Conservation (phyloP, 148 eudicot genomes). For the Amaranthus hypochondriacus region DNA sequence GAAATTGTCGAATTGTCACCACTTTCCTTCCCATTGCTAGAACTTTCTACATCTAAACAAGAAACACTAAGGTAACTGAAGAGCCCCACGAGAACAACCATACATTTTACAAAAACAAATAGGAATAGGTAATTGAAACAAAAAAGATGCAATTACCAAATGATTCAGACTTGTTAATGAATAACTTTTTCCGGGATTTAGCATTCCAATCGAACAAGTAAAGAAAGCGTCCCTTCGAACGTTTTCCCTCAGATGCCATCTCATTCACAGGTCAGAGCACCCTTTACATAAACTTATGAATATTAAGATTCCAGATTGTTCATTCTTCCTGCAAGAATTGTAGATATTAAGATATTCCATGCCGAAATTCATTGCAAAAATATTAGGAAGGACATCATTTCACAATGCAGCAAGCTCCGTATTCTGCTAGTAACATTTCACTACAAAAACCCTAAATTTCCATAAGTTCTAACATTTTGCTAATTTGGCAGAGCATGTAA, state of each 20-base stretch:
- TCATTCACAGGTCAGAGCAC: conserved; percentile 19
- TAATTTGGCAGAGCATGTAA: conserved; percentile 4
- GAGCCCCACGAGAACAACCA: background rate
- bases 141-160: conserved; percentile 33
- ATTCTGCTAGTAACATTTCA: background rate
- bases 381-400: conserved; percentile 1
- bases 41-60: conserved; percentile 39
- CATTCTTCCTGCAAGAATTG: conserved; percentile 25
- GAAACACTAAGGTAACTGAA: conserved; percentile 4
- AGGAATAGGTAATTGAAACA: background rate
- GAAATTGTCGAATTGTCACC: conserved; percentile 33
- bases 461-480: background rate
- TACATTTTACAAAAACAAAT: background rate
- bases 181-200: conserved; percentile 83
- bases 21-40: conserved; percentile 53
- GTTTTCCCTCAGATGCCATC: conserved; percentile 75
- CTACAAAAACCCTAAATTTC: background rate
- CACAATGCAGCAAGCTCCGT: background rate
- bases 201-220: conserved; percentile 93
- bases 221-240: conserved; percentile 71
- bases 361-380: background rate
- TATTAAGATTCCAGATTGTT: background rate
- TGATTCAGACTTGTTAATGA: conserved; percentile 61
- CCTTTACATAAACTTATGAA: conserved; percentile 19
- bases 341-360: background rate